These are phyloP conservation scores for Penicillium flavigenum DNA, from an alignment of 495 filamentous ascomycete species.

Conservation along the genomic window DNA sequence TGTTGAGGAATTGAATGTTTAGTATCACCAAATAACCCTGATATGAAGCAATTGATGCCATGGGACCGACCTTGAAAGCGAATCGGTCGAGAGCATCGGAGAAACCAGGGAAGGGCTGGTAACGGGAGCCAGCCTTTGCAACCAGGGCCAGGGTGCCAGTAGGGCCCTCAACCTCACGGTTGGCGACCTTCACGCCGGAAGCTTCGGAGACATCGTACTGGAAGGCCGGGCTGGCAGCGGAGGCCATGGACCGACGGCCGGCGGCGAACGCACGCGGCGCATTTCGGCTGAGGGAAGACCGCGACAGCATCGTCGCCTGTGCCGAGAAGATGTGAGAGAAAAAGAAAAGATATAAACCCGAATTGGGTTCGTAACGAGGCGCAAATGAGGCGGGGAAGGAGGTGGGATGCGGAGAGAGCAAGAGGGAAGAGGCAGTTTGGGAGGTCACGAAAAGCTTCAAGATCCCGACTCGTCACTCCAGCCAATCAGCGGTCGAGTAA, in stretches of 20 bases:
- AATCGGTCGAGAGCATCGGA: constrained; percentile 87
- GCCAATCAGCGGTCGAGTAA: constrained; percentile 9
- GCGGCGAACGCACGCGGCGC: constrained; percentile 68
- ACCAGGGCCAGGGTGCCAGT: constrained; percentile 88
- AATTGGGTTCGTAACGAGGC: constrained; percentile 33
- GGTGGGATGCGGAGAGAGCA: constrained; percentile 26
- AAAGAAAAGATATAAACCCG: constrained; percentile 34
- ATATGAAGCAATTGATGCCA: constrained; percentile 28
- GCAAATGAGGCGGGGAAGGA: constrained; percentile 44
- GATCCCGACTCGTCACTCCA: constrained; percentile 35
- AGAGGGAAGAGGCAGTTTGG: constrained; percentile 35
- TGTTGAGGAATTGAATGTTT: constrained; percentile 40
- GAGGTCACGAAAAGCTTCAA: constrained; percentile 53
- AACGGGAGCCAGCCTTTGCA: constrained; percentile 88
- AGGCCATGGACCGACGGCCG: constrained; percentile 72
- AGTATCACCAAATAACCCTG: background rate
- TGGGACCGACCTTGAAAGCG: constrained; percentile 83
- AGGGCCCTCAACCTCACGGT: constrained; percentile 80
- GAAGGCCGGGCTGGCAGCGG: constrained; percentile 75
- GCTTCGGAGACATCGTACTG: constrained; percentile 85
- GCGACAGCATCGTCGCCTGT: constrained; percentile 77
- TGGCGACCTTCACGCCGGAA: constrained; percentile 84
- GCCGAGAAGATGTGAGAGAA: constrained; percentile 38
- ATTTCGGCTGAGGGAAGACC: constrained; percentile 73
- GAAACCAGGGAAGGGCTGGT: constrained; percentile 83